phyloP scores from a whole-genome alignment of 371 early-diverging fungal species.

The Rhizopus microsporus region DNA sequence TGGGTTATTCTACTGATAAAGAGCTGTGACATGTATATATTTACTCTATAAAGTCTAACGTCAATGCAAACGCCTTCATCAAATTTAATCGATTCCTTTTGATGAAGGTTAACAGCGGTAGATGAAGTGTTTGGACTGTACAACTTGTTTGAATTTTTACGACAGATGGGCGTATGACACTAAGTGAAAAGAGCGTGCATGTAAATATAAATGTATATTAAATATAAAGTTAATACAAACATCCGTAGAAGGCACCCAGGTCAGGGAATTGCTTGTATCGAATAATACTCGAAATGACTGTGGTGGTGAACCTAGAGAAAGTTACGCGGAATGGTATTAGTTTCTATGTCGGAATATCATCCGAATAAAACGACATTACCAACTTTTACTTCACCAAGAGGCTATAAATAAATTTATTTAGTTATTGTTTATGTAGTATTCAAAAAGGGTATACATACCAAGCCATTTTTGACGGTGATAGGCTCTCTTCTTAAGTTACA shows the following conservation, averaged over 20 bases:
- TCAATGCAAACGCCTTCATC: slow-evolving; percentile 46
- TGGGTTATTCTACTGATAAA: slow-evolving; percentile 3
- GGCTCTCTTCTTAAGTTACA: slow-evolving; percentile 31
- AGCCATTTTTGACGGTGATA: slow-evolving; percentile 40
- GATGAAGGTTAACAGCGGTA: slow-evolving; percentile 38
- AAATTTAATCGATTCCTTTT: slow-evolving; percentile 40
- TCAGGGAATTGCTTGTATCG: slow-evolving; percentile 41
- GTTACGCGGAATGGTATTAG: neutral
- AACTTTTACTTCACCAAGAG: slow-evolving; percentile 29
- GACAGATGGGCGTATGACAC: slow-evolving; percentile 43
- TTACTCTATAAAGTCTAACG: slow-evolving; percentile 43
- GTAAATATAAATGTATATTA: neutral
- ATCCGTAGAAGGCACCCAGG: slow-evolving; percentile 49
- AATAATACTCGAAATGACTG: slow-evolving; percentile 44
- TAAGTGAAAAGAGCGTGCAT: slow-evolving; percentile 11
- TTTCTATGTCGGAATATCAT: slow-evolving; percentile 9
- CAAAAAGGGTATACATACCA: slow-evolving; percentile 28
- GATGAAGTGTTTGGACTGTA: slow-evolving; percentile 37
- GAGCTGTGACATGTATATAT: neutral
- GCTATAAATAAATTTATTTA: slow-evolving; percentile 11
- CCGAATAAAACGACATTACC: slow-evolving; percentile 16
- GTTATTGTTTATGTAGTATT: neutral
- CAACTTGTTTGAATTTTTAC: slow-evolving; percentile 23
- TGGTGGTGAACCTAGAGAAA: slow-evolving; percentile 37
- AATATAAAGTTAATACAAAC: slow-evolving; percentile 12